Evolutionary conservation across 2,329 filamentous ascomycete species (phyloP), one percentile per base, ranked within the genome.

Genomic region (Xylariaceae sp.): DNA sequence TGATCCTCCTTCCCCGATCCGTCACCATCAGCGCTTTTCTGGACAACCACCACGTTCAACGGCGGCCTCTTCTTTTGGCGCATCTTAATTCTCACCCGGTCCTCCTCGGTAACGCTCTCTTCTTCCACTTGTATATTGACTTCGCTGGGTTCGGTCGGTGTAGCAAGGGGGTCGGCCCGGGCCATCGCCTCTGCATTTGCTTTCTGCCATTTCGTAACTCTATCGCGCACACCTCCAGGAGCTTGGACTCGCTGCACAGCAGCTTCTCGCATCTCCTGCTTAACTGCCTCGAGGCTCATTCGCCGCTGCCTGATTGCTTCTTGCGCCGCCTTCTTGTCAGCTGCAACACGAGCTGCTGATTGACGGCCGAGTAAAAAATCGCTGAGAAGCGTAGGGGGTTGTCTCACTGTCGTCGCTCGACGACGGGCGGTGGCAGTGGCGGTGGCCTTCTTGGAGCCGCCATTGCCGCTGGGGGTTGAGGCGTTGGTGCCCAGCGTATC

Each of bases 151-250:
- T 85, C 84, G 26, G 79, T 84, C 5, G 82, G 78, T 6, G 79
- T 74, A 21, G 81, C 80, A 28, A 83, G 76, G 1, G 81, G 80
- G 53, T 82, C 77, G 2, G 77, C 81, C 1, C 74, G 75, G 3
- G 69, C 75, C 74, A 88, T 82, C 23, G 87, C 88, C 5, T 83
- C 82, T 29, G 88, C 89, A 68, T 89, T 91, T 64, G 87, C 80
- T 69, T 88, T 88, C 74, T 96, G 92, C 92, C 92, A 96, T 74
- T 88, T 84, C 65, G 87, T 88, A 50, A 96, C 90, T 67, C 92
- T 87, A 64, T 91, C 89, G 61, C 85, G 85, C 44, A 96, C 89
- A n/a, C 84, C 84, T 3, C 83, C 82, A 0, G 85, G 89, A 68
- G 78, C 84, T 74, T 78, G 87, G 65, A 85, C 79, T 74, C 78